Base-by-base conservation (phyloP, 2,329 filamentous ascomycete species). In the Fusarium setosum region DNA sequence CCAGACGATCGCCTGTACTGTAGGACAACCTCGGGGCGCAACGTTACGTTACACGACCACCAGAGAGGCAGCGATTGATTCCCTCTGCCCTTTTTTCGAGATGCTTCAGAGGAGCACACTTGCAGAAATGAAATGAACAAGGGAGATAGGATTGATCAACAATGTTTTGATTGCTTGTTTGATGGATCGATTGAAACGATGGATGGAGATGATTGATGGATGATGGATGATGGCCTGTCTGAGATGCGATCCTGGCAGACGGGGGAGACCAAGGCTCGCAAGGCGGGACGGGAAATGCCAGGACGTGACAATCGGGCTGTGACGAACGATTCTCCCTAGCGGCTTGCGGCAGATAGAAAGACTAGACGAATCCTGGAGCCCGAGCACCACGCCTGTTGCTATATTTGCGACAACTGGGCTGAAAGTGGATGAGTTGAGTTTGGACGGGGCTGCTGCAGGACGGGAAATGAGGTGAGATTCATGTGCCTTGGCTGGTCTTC, bases 31-130 rank as follows among this genome's bases (percentile, higher is more conserved):
- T 61, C 18, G 38, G 41, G 57, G 60, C 67, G 68, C 63, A 70
- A 72, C 69, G 70, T 71, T 69, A 72, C 70, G 70, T 72, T 72
- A 65, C 70, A 72, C 64, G 62, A 45, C 55, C 54, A 59, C 44
- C 53, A 35, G 49, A 57, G 29, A 56, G 18, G 24, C 50, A 45
- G 54, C 34, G 41, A 50, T 31, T 62, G 32, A n/a, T 29, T 12
- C 26, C 26, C 12, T 12, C 6, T 29, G 3, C 26, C 12, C 9
- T 20, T 49, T 24, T 47, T 44, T 55, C 24, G 29, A 62, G 49
- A 24, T 54, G 44, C 32, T 26, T 35, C 47, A 18, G 24, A 53
- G 10, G 40, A 38, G 61, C 12, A 34, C 48, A 47, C 51, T 51
- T 65, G 18, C 18, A 18, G 52, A 55, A 56, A 49, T 17, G 42